Percentiles rank a stretch among this genome's conserved stretches.
Conservation (phyloP, 495 filamentous ascomycete species). For the Talaromyces thailandensis region DNA sequence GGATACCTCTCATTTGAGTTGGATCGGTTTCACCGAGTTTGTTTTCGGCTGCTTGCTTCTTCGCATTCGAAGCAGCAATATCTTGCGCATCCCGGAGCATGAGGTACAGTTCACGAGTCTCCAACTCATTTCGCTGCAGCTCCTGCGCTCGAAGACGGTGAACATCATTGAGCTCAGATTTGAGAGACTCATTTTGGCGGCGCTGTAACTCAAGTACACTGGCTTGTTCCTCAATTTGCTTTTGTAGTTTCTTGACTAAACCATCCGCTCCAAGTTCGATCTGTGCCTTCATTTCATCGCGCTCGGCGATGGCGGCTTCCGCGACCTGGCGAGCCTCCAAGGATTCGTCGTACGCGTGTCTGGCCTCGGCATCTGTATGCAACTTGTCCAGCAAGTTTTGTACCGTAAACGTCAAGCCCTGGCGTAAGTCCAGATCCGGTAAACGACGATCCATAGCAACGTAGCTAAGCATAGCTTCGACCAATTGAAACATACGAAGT, state of each 20-base stretch:
- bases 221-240: slow-evolving; percentile 84
- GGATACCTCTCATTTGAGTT: slow-evolving; percentile 78
- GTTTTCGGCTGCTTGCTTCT: slow-evolving; percentile 50
- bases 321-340: slow-evolving; percentile 82
- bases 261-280: slow-evolving; percentile 90
- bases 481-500: slow-evolving; percentile 93
- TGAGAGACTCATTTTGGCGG: slow-evolving; percentile 77
- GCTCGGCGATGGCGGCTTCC: slow-evolving; percentile 88
- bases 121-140: slow-evolving; percentile 87
- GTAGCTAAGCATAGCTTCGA: slow-evolving; percentile 96
- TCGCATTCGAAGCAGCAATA: slow-evolving; percentile 78
- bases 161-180: slow-evolving; percentile 79
- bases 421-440: slow-evolving; percentile 94
- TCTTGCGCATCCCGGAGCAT: slow-evolving; percentile 98
- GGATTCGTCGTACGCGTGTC: slow-evolving; percentile 84
- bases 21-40: slow-evolving; percentile 53
- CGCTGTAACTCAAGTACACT: slow-evolving; percentile 81
- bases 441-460: slow-evolving; percentile 96
- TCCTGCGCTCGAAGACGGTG: slow-evolving; percentile 84
- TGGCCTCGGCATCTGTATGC: slow-evolving; percentile 91
- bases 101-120: slow-evolving; percentile 92
- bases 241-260: slow-evolving; percentile 84
- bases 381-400: slow-evolving; percentile 90
- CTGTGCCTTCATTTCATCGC: slow-evolving; percentile 92
- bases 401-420: slow-evolving; percentile 94